Base-by-base conservation (phyloP, 345 rosid species). In the Citrus unshiu region DNA sequence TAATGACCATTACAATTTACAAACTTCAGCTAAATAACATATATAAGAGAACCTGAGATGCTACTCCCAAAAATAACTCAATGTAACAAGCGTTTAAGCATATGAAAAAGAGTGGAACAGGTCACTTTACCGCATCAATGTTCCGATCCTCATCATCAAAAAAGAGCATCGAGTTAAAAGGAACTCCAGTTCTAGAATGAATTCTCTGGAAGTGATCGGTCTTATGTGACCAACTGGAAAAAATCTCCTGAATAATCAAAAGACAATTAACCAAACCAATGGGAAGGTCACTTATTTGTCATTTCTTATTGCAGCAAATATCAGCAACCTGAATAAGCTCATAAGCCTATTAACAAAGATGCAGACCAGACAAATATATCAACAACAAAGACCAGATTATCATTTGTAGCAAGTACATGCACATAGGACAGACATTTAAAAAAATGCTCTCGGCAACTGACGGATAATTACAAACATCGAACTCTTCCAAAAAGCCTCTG, bases 121-220 rank as follows among this genome's bases (percentile, higher is more conserved):
- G 12, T 10, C 29, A 43, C 27, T 69, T 80, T 81, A 94, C 98
- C 75, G 91, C 68, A 78, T 91, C 78, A 70, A 92, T 90, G 83
- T 93, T 94, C 85, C 93, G 84, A 62, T 90, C 86, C 77, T 90
- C 93, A 49, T 94, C 98, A 66, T 91, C 98, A 30, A 90, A 94
- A 83, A 94, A 94, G 68, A 94, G 94, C 96, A 91, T 89, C 0
- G 82, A 86, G 72, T 75, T 88, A 72, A 86, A 91, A 14, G 95
- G 97, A 81, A 90, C 90, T 24, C 88, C 85, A 30, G 97, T 92
- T 71, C 85, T 91, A 22, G 88, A 80, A 79, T 89, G 92, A 63
- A 94, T 90, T 84, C 86, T 91, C 85, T 90, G 95, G 81, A 94
- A 92, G 84, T 92, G 97, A 65, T 94, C 94, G 0, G 95, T 92